phyloP scores from a whole-genome alignment of 78 protist genomes.

The Emiliania huxleyi region DNA sequence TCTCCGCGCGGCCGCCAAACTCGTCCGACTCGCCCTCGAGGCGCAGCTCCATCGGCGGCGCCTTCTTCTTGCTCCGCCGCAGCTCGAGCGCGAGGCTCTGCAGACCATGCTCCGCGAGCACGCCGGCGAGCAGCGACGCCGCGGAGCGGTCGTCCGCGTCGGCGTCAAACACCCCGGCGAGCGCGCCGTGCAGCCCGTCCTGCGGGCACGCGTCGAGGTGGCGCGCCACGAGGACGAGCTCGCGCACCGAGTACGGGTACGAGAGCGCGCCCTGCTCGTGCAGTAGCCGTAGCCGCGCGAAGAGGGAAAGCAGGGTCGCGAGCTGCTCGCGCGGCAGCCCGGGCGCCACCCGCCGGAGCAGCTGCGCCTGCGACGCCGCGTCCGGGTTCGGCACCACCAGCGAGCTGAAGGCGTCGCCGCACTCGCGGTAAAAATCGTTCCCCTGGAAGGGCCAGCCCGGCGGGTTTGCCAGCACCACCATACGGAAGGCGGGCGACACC shows the following conservation, averaged over 20 bases:
- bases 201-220: not conserved
- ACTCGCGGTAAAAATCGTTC: constrained; percentile 68
- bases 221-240: not conserved
- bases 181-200: constrained; percentile 7
- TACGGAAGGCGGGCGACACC: constrained; percentile 69
- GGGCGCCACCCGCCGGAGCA: constrained; percentile 56
- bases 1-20: not conserved
- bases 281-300: not conserved
- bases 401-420: constrained; percentile 58
- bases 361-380: constrained; percentile 13
- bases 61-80: not conserved
- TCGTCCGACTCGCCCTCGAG: not conserved
- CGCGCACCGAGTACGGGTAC: constrained; percentile 29
- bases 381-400: constrained; percentile 53
- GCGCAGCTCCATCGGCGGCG: not conserved
- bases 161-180: constrained; percentile 61
- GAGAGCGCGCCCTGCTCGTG: not conserved
- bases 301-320: not conserved
- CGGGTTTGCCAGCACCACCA: constrained; percentile 74
- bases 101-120: not conserved
- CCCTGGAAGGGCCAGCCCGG: constrained; percentile 84
- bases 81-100: not conserved
- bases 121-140: not conserved
- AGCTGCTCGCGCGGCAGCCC: not conserved
- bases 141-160: constrained; percentile 45